Evolutionary conservation across 805 yeast genomes (phyloP).

Genomic region (Ogataea chonburiensis): DNA sequence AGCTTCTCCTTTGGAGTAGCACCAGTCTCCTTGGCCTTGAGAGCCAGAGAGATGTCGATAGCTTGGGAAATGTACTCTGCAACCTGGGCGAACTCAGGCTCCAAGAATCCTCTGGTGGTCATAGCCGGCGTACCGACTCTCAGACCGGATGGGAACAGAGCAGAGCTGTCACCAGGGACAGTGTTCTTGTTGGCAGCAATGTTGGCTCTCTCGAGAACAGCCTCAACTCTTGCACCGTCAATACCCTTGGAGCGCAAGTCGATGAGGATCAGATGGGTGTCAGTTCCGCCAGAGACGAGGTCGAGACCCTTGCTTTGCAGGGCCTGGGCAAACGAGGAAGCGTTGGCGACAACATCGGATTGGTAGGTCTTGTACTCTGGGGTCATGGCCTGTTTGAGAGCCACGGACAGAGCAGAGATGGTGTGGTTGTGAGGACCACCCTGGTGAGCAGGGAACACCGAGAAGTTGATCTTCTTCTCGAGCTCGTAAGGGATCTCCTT

Average conservation of each 20-base stretch:
- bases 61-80: conserved; percentile 80
- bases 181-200: conserved; percentile 96
- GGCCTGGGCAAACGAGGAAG: conserved; percentile 70
- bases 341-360: conserved; percentile 76
- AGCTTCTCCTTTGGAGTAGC: conserved; percentile 56
- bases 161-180: conserved; percentile 94
- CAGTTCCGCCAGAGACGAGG: conserved; percentile 91
- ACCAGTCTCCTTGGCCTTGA: conserved; percentile 61
- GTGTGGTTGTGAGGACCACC: conserved; percentile 99
- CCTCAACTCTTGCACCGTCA: conserved; percentile 96
- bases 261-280: conserved; percentile 86
- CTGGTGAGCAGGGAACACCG: conserved; percentile 99
- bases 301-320: conserved; percentile 64
- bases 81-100: conserved; percentile 74
- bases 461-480: conserved; percentile 89
- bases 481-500: conserved; percentile 82
- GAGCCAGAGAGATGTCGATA: conserved; percentile 60
- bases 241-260: conserved; percentile 75
- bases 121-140: conserved; percentile 98
- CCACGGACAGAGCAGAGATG: conserved; percentile 92
- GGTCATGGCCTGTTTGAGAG: conserved; percentile 84
- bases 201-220: conserved; percentile 83
- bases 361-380: conserved; percentile 91
- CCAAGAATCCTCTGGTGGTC: conserved; percentile 92
- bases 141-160: conserved; percentile 92